These are phyloP conservation scores for Pyrenopolyporus hunteri DNA, from an alignment of 495 filamentous ascomycete genomes.

Conservation along the genomic window DNA sequence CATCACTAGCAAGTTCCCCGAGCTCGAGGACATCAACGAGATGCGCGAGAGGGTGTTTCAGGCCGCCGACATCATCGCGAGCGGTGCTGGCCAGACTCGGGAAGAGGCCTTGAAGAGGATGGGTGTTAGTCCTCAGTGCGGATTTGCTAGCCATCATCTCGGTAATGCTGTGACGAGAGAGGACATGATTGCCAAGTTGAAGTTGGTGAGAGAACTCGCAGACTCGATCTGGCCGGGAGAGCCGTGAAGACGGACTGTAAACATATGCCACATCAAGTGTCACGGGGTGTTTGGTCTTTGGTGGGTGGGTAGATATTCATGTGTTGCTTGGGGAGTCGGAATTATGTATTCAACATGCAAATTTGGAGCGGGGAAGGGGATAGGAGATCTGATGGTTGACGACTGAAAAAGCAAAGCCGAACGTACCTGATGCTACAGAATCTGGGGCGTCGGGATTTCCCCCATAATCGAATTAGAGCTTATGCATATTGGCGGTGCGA, in stretches of 20 bases:
- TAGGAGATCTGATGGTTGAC: background rate
- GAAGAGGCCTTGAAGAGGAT: conserved; percentile 65
- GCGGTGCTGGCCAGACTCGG: conserved; percentile 61
- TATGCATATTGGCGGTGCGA: background rate
- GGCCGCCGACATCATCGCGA: conserved; percentile 66
- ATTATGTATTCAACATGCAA: conserved; percentile 39
- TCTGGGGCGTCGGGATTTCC: background rate
- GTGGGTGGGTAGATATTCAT: background rate
- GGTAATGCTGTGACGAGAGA: conserved; percentile 64
- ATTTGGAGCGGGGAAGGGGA: conserved; percentile 6
- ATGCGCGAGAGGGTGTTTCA: conserved; percentile 66
- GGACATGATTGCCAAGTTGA: conserved; percentile 69
- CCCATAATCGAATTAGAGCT: conserved; percentile 1
- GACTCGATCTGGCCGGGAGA: conserved; percentile 68
- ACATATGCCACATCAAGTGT: too few species aligned
- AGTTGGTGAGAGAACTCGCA: conserved; percentile 66
- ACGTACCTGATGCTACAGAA: conserved; percentile 2
- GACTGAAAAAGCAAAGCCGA: too few species aligned
- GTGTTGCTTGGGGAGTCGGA: background rate
- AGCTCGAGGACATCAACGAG: conserved; percentile 68
- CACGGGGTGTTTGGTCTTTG: too few species aligned
- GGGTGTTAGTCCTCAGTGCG: conserved; percentile 72
- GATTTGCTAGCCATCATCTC: conserved; percentile 68
- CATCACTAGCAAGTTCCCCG: conserved; percentile 70
- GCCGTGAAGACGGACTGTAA: conserved; percentile 40